Base-by-base conservation (phyloP, 2,329 filamentous ascomycete genomes). In the Pyricularia pennisetigena region DNA sequence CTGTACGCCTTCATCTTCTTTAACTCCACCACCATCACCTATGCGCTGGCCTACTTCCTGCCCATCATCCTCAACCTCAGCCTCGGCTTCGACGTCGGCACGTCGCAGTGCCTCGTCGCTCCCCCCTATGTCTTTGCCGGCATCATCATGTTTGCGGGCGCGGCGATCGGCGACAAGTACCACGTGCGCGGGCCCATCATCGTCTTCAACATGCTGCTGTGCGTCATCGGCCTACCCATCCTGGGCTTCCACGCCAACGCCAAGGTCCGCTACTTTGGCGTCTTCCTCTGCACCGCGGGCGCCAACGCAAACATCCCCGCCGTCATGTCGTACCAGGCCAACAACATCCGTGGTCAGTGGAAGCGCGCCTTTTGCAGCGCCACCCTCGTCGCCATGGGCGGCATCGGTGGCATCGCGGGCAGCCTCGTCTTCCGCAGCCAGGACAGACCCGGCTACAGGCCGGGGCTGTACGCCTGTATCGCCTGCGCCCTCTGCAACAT, bases 301-400 rank as follows among this genome's bases (percentile, higher is more conserved):
- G 88, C 89, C 71, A 93, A 93, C 77, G 85, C 88, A 71, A 95
- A 95, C 75, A 82, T 94, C 4, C 92, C 93, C 0, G 83, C 87
- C 1, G 82, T 87, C 64, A 87, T 96, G 81, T 85, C 91, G 0
- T 95, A 92, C 79, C 92, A 94, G 79, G 91, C 91, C 61, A 95
- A 94, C 79, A 96, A 96, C 78, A 90, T 96, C 74, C 88, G 91
- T 67, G 92, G 92, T 0, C 92, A 95, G 79, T 96, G 92, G 91
- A 96, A 94, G 80, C 87, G 93, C 65, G 92, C 92, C 0, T 89
- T 95, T 72, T 89, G 87, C 76, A 91, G 87, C 69, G 90, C 92
- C 2, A 90, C 88, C 0, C 83, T 94, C 2, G 90, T 95, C 3
- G 90, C 89, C 1, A 87, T 91, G 66, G 91, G 91, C 8, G 91